phyloP scores from a whole-genome alignment of 2,329 filamentous ascomycete species.

The Sphaerulina populicola region DNA sequence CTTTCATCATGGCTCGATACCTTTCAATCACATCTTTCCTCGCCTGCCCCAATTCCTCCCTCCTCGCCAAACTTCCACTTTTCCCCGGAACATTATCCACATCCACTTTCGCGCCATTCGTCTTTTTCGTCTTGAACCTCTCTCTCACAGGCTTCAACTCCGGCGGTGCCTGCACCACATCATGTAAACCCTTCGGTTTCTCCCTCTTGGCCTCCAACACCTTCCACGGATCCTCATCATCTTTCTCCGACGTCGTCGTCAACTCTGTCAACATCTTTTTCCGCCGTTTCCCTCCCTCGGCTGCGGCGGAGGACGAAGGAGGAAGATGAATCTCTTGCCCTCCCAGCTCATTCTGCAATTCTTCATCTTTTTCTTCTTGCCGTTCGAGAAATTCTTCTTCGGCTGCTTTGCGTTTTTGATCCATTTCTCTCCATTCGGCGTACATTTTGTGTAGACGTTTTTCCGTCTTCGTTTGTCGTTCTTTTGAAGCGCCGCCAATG shows the following conservation, averaged over 20 bases:
- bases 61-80: slow-evolving; percentile 61
- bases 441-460: slow-evolving; percentile 61
- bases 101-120: slow-evolving; percentile 54
- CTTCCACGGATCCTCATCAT: slow-evolving; percentile 69
- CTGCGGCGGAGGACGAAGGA: no score
- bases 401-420: slow-evolving; percentile 69
- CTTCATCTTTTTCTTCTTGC: slow-evolving; percentile 54
- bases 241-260: slow-evolving; percentile 41
- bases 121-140: slow-evolving; percentile 55
- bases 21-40: slow-evolving; percentile 63
- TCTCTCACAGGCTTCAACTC: slow-evolving; percentile 56
- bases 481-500: slow-evolving; percentile 52
- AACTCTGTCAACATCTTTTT: slow-evolving; percentile 38
- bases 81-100: slow-evolving; percentile 61
- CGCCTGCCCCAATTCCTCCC: slow-evolving; percentile 64
- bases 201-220: slow-evolving; percentile 60
- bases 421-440: slow-evolving; percentile 60
- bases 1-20: slow-evolving; percentile 63
- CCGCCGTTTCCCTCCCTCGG: slow-evolving; percentile 33
- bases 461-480: slow-evolving; percentile 71
- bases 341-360: slow-evolving; percentile 55
- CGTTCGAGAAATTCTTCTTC: slow-evolving; percentile 61
- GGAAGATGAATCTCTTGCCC: slow-evolving; percentile 57
- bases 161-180: slow-evolving; percentile 68
- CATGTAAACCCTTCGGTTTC: slow-evolving; percentile 43